Base-by-base conservation (phyloP, 495 filamentous ascomycete species). In the Hypoxylon subgilvum region DNA sequence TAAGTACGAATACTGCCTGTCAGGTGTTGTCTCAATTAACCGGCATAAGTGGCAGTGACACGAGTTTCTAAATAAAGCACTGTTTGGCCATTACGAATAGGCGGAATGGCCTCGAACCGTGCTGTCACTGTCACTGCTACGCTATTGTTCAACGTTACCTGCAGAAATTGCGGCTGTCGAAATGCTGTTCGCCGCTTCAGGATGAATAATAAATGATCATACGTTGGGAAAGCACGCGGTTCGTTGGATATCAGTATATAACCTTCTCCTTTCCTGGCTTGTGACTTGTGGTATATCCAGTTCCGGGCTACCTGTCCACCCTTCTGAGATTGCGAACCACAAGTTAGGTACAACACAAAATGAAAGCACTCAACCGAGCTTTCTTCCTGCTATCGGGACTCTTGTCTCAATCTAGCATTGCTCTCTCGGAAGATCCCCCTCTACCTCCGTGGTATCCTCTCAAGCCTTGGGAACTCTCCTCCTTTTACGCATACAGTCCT, bases 381-480 rank as follows among this genome's bases (percentile, higher is more conserved):
- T 25, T 43, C 13, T 8, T 59, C 17, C 10, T 51, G 14, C 9
- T 40, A 6, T 31, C 27, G 7, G 32, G 46, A 1, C 10, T 51
- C 19, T 34, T 58, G 19, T 60, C 30, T 8, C 64, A 43, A 42
- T 32, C 16, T 9, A 12, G 39, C 13, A 8, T 48, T 8, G 53
- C 30, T n/a, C 27, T 49, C 2, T 47, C 63, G 14, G 25, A 38
- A 36, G 59, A 63, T 14, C 46, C 47, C 10, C 46, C 55, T 25
- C 22, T 52, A 17, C 64, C 65, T 6, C 55, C 65, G 6, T 67
- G 65, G 65, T 67, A 67, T 34, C 65, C 65, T 3, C 47, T 67
- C 8, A 27, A 57, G 27, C 36, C 60, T 0, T 67, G 56, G 65
- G 28, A 56, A 21, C 38, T 67, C 31, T 28, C 23, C 8, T 52